phyloP scores from a whole-genome alignment of 2,329 filamentous ascomycete genomes.

The Xylariaceae sp. region DNA sequence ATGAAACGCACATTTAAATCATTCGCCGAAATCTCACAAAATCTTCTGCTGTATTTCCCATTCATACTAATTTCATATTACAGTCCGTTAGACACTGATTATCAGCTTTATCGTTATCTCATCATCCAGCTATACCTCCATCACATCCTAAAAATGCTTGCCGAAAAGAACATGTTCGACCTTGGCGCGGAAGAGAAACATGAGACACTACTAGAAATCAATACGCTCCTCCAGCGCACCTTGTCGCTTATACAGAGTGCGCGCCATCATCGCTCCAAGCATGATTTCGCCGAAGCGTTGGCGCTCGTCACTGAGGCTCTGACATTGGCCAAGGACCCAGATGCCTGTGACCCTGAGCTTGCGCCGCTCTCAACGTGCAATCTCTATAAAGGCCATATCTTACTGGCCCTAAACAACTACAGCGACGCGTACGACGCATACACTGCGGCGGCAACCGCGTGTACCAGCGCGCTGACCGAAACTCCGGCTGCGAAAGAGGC shows the following conservation, averaged over 20 bases:
- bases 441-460: constrained; percentile 4
- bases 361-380: constrained; percentile 22
- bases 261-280: not conserved
- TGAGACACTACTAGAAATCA: constrained; percentile 8
- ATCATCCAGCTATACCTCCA: too few species aligned
- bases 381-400: constrained; percentile 18
- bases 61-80: too few species aligned
- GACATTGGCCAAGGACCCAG: constrained; percentile 15
- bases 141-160: constrained; percentile 5
- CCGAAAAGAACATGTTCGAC: constrained; percentile 14
- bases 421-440: constrained; percentile 17
- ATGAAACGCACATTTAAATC: too few species aligned
- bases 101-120: too few species aligned
- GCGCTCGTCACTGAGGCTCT: constrained; percentile 13
- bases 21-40: too few species aligned
- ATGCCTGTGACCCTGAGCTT: constrained; percentile 18
- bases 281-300: constrained; percentile 12
- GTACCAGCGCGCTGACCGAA: constrained; percentile 1
- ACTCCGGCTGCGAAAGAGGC: constrained; percentile 5
- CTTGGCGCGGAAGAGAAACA: constrained; percentile 16
- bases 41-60: too few species aligned
- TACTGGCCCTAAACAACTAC: constrained; percentile 10
- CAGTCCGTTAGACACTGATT: too few species aligned
- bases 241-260: constrained; percentile 7
- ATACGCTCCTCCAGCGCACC: constrained; percentile 7